Percentiles rank a stretch among this genome's conserved stretches.
These are phyloP conservation scores for Ehretia macrophylla DNA, from an alignment of 257 asterid genomes.

Conservation along the genomic window DNA sequence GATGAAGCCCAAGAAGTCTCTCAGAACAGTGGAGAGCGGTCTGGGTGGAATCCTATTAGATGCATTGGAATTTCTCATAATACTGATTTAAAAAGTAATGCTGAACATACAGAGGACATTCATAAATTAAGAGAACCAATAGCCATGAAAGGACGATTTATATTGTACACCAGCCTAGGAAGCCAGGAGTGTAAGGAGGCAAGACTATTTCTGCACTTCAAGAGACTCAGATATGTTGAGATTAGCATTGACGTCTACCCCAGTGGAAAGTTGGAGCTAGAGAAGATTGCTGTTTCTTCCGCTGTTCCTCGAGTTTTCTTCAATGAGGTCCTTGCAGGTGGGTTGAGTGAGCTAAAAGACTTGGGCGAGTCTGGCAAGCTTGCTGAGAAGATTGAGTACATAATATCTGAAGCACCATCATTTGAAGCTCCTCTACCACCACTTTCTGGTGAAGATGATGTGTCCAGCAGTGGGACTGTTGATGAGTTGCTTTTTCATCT, in stretches of 20 bases:
- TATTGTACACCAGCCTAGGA: slow-evolving; percentile 70
- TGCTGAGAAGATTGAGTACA: slow-evolving; percentile 73
- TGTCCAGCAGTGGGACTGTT: slow-evolving; percentile 60
- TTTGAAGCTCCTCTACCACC: slow-evolving; percentile 90
- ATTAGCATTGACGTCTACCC: slow-evolving; percentile 75
- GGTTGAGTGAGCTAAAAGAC: slow-evolving; percentile 51
- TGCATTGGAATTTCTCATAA: slow-evolving; percentile 50
- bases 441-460: slow-evolving; percentile 91
- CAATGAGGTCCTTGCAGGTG: slow-evolving; percentile 77
- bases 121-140: slow-evolving; percentile 35
- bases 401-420: slow-evolving; percentile 62
- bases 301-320: slow-evolving; percentile 73
- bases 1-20: slow-evolving; percentile 38
- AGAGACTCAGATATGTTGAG: slow-evolving; percentile 73
- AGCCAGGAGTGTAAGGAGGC: slow-evolving; percentile 60
- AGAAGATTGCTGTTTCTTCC: slow-evolving; percentile 66
- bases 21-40: slow-evolving; percentile 32
- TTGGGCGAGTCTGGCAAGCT: slow-evolving; percentile 77
- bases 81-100: slow-evolving; percentile 35
- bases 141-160: slow-evolving; percentile 71
- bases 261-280: slow-evolving; percentile 65
- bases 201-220: slow-evolving; percentile 52
- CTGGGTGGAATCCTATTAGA: slow-evolving; percentile 67
- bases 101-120: slow-evolving; percentile 17
- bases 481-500: slow-evolving; percentile 48